Base-by-base conservation (phyloP, 768 basidiomycete genomes). In the Leccinum aurantiacum region DNA sequence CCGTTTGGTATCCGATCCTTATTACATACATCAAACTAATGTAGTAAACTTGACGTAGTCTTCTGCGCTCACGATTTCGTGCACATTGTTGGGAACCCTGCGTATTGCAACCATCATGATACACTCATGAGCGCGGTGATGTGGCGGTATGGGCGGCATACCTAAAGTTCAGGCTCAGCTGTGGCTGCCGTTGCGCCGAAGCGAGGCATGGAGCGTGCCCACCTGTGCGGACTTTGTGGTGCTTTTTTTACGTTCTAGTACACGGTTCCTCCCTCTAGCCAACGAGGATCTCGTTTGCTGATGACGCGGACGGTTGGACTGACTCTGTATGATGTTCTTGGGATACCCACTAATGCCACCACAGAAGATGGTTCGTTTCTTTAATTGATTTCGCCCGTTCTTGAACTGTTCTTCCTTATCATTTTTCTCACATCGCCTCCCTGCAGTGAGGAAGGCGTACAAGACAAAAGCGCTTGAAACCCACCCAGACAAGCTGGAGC, bases 401-500 rank as follows among this genome's bases (percentile, higher is more conserved):
- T 11, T 50, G 49, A 50, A 50, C 49, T 24, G 27, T 50, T 50
- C n/a, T 29, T 41, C 35, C 49, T 15, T 44, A 15, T 15, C 22
- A 13, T 15, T 27, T 48, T 49, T 49, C 60, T 65, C 4, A 61
- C 56, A 22, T 17, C 15, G 27, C 27, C 48, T 8, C 50, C 6
- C 27, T 27, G 5, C 41, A 71, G 88, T 90, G 58, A 83, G 86
- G 54, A 84, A 78, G 65, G 87, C 86, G 2, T 90, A 89, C 71
- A 85, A 82, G 66, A 82, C 81, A 61, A 84, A 82, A 65, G 87
- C 83, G 10, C 76, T 90, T 27, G 85, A 87, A 69, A 89, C 89
- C 1, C 88, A 90, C 68, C 88, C 88, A 10, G 88, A 90, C 65
- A 89, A 88, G 65, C 81, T 89, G 51, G 82, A 82, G 11, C 84